These are phyloP conservation scores for Pichia phayaonensis DNA, from an alignment of 805 yeast species.

Conservation along the genomic window DNA sequence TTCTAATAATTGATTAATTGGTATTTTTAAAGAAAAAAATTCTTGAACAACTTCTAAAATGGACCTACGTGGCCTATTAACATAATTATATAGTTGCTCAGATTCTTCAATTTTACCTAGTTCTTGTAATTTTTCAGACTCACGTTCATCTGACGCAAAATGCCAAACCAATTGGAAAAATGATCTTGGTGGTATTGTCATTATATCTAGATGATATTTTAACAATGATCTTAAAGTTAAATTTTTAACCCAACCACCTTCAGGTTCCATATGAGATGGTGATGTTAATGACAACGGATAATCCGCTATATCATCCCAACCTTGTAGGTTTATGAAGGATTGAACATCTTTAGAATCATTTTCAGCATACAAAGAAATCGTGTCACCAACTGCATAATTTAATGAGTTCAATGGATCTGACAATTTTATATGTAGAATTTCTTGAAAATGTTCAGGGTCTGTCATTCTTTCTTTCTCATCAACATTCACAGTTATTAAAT, in stretches of 20 bases:
- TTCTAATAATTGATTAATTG: constrained; percentile 69
- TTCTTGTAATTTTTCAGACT: constrained; percentile 66
- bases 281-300: constrained; percentile 33
- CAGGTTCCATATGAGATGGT: constrained; percentile 26
- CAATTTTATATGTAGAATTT: constrained; percentile 61
- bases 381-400: constrained; percentile 69
- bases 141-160: constrained; percentile 69
- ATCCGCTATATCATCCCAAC: constrained; percentile 71
- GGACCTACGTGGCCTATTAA: constrained; percentile 88
- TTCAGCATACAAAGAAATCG: constrained; percentile 66
- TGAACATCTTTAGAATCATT: constrained; percentile 63
- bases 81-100: constrained; percentile 82
- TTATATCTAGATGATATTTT: constrained; percentile 74
- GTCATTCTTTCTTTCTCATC: constrained; percentile 56
- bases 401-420: constrained; percentile 23
- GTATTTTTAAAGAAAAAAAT: constrained; percentile 68
- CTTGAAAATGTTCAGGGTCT: constrained; percentile 72
- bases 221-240: constrained; percentile 67
- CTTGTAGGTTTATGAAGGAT: constrained; percentile 56
- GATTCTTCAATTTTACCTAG: constrained; percentile 64
- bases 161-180: constrained; percentile 71
- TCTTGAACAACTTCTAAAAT: constrained; percentile 77
- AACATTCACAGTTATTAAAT: constrained; percentile 37
- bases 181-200: constrained; percentile 74
- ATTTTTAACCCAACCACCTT: constrained; percentile 54